phyloP scores from a whole-genome alignment of 257 asterid species.

The Ilex asprella region DNA sequence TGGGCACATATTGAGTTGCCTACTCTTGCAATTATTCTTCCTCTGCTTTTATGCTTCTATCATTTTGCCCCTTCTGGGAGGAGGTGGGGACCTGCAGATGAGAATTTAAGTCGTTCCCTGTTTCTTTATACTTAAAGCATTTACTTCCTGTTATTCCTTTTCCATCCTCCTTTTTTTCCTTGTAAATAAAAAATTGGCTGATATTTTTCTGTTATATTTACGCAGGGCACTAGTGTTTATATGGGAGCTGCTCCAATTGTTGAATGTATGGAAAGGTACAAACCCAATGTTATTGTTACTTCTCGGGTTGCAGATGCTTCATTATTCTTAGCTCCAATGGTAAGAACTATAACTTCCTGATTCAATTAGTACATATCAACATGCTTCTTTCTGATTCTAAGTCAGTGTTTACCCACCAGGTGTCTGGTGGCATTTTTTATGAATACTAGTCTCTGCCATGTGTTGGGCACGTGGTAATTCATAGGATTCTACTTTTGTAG shows the following conservation, averaged over 20 bases:
- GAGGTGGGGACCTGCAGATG: not conserved
- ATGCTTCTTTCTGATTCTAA: slow-evolving; percentile 8
- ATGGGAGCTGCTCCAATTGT: slow-evolving; percentile 97
- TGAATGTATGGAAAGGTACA: slow-evolving; percentile 70
- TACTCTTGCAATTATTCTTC: too few species aligned
- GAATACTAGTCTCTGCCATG: too few species aligned
- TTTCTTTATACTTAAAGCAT: not conserved
- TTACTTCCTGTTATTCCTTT: slow-evolving; percentile 1
- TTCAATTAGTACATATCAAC: not conserved
- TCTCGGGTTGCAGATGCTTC: slow-evolving; percentile 99
- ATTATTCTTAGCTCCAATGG: slow-evolving; percentile 93
- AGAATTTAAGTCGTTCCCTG: not conserved
- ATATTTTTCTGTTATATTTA: slow-evolving; percentile 6
- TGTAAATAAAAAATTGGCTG: slow-evolving; percentile 1
- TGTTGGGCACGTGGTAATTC: too few species aligned
- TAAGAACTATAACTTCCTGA: slow-evolving; percentile 13
- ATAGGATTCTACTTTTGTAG: too few species aligned
- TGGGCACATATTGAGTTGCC: too few species aligned
- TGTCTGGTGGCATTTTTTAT: not conserved
- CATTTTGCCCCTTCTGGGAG: too few species aligned
- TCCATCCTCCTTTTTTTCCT: slow-evolving; percentile 5
- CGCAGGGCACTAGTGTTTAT: slow-evolving; percentile 84
- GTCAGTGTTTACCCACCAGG: not conserved
- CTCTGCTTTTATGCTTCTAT: too few species aligned
- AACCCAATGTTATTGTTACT: slow-evolving; percentile 79